Conservation (phyloP, 2,329 filamentous ascomycete genomes). For the Akanthomyces muscarius region DNA sequence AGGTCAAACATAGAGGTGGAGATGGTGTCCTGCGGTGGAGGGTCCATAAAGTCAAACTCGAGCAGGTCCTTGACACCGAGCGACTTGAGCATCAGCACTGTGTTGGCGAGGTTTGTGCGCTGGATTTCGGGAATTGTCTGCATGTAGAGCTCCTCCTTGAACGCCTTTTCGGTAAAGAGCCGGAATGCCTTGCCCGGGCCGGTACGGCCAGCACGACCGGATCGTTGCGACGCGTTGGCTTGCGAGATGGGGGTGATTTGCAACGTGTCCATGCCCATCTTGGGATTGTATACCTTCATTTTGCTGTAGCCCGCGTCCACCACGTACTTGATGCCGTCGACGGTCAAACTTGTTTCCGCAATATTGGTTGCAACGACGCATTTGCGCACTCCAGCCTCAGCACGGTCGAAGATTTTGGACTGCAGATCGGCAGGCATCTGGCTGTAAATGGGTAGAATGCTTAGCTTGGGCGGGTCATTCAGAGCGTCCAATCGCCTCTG, state of each 20-base stretch:
- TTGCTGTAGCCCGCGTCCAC: conserved; percentile 96
- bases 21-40: conserved; percentile 95
- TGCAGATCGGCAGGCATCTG: conserved; percentile 98
- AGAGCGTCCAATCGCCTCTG: conserved; percentile 82
- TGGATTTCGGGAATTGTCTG: conserved; percentile 98
- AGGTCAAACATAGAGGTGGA: conserved; percentile 96
- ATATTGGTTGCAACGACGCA: conserved; percentile 99
- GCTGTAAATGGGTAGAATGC: conserved; percentile 96
- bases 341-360: conserved; percentile 94
- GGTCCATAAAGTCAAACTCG: conserved; percentile 99
- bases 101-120: conserved; percentile 91
- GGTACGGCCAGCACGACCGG: conserved; percentile 88
- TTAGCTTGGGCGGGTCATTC: conserved; percentile 91
- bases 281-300: conserved; percentile 96
- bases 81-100: conserved; percentile 88
- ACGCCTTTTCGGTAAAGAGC: conserved; percentile 89
- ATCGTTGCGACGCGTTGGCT: conserved; percentile 89
- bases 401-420: conserved; percentile 94
- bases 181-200: conserved; percentile 94
- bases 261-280: conserved; percentile 98
- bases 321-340: conserved; percentile 99
- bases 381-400: conserved; percentile 85
- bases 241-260: conserved; percentile 98
- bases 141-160: conserved; percentile 92
- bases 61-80: conserved; percentile 89